Evolutionary conservation across 208 protist species (phyloP).

Genomic region (Leishmania turanica): DNA sequence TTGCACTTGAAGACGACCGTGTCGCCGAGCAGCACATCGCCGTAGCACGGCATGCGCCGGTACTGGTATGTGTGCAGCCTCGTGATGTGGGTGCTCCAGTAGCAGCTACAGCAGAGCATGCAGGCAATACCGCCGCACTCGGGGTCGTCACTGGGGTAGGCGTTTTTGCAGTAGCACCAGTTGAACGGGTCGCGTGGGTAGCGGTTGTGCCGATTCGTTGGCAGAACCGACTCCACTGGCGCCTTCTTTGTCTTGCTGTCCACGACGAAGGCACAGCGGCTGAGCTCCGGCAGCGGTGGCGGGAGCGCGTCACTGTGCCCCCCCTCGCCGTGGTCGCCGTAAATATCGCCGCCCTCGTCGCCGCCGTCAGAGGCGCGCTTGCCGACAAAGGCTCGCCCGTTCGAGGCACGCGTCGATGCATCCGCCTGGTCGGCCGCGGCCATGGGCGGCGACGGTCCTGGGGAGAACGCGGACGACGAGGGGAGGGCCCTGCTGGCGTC

Average conservation of each 20-base stretch:
- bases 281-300: constrained; percentile 29
- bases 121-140: constrained; percentile 75
- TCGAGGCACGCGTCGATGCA: too few species aligned
- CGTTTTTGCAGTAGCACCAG: constrained; percentile 85
- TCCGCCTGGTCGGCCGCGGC: neutral
- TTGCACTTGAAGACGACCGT: constrained; percentile 69
- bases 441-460: neutral
- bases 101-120: constrained; percentile 80
- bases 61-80: constrained; percentile 53
- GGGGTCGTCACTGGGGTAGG: constrained; percentile 57
- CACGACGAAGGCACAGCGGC: constrained; percentile 73
- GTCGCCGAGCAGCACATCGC: constrained; percentile 71
- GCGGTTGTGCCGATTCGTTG: constrained; percentile 64
- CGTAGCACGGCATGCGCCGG: constrained; percentile 77
- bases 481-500: neutral
- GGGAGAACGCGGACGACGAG: neutral
- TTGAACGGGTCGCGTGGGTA: constrained; percentile 70
- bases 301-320: neutral
- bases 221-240: constrained; percentile 52
- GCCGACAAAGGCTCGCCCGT: neutral
- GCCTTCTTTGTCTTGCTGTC: constrained; percentile 62
- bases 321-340: neutral
- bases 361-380: neutral
- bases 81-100: constrained; percentile 81
- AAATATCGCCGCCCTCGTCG: neutral